A percentile compares a stretch with the other conserved stretches of the same genome.
Evolutionary conservation across 2,329 filamentous ascomycete genomes (phyloP).

Genomic region (Hymenoscyphus occultus): DNA sequence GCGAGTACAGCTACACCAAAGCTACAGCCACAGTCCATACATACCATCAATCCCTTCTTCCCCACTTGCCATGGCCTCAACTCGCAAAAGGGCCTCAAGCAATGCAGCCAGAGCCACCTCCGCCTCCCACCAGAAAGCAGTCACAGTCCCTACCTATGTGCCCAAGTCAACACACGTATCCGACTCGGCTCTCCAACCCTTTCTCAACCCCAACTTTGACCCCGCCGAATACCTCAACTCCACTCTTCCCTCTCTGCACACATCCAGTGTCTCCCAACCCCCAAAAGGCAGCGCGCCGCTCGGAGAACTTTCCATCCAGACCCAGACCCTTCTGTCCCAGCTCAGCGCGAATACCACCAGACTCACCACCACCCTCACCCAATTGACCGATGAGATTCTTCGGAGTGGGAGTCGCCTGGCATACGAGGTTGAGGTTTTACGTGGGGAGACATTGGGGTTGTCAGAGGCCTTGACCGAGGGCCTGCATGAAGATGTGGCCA

Average conservation of each 20-base stretch:
- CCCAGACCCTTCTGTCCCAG: slow-evolving; percentile 80
- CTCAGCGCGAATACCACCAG: slow-evolving; percentile 85
- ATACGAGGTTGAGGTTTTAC: slow-evolving; percentile 89
- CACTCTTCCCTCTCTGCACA: slow-evolving; percentile 65
- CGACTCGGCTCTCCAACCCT: slow-evolving; percentile 71
- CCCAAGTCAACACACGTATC: slow-evolving; percentile 58
- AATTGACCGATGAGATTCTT: slow-evolving; percentile 91
- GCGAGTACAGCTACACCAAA: no score
- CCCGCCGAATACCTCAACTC: slow-evolving; percentile 82
- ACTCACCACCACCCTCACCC: slow-evolving; percentile 76
- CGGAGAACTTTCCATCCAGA: slow-evolving; percentile 73
- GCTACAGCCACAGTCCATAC: background rate
- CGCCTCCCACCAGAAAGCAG: slow-evolving; percentile 15
- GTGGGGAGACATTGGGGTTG: slow-evolving; percentile 82
- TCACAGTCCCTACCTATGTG: slow-evolving; percentile 16
- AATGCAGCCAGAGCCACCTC: slow-evolving; percentile 22
- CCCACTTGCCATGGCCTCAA: slow-evolving; percentile 31
- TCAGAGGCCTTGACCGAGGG: slow-evolving; percentile 74
- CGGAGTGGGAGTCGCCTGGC: slow-evolving; percentile 82
- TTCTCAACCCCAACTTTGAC: slow-evolving; percentile 75
- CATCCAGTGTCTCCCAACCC: slow-evolving; percentile 27
- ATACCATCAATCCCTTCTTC: background rate
- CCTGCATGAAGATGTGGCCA: slow-evolving; percentile 67
- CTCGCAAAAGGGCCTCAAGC: slow-evolving; percentile 32
- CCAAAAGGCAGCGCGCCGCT: slow-evolving; percentile 51